Evolutionary conservation across 257 asterid species (phyloP).

Genomic region (Eustoma russellianum): DNA sequence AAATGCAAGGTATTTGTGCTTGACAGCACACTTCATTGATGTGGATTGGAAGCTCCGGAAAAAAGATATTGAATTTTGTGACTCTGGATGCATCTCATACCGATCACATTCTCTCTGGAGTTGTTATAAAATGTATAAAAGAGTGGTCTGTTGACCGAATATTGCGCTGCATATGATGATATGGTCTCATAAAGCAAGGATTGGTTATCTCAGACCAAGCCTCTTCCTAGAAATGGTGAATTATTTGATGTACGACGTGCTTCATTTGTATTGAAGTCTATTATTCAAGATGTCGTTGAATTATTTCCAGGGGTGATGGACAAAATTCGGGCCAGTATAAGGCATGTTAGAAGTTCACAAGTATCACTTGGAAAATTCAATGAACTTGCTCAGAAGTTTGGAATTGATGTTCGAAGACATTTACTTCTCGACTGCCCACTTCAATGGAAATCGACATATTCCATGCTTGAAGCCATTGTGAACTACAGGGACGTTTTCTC

Average conservation of each 20-base stretch:
- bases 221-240: conserved; percentile 68
- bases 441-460: conserved; percentile 73
- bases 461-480: conserved; percentile 74
- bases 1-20: conserved; percentile 50
- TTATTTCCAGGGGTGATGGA: conserved; percentile 42
- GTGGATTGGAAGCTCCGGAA: conserved; percentile 83
- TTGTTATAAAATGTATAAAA: conserved; percentile 54
- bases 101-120: conserved; percentile 69
- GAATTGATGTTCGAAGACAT: conserved; percentile 40
- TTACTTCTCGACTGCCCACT: conserved; percentile 59
- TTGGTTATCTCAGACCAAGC: conserved; percentile 62
- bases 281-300: conserved; percentile 60
- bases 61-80: conserved; percentile 67
- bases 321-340: conserved; percentile 61
- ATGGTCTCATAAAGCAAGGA: conserved; percentile 67
- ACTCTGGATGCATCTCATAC: conserved; percentile 59
- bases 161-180: conserved; percentile 48
- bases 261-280: conserved; percentile 62
- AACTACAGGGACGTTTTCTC: conserved; percentile 57
- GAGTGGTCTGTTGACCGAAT: conserved; percentile 76
- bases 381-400: conserved; percentile 61
- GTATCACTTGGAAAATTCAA: conserved; percentile 47
- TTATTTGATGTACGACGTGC: conserved; percentile 67
- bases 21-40: conserved; percentile 72
- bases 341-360: conserved; percentile 65